Evolutionary conservation across 2,329 filamentous ascomycete genomes (phyloP), one percentile per base, ranked within the genome.

Genomic region (Colletotrichum melonis): DNA sequence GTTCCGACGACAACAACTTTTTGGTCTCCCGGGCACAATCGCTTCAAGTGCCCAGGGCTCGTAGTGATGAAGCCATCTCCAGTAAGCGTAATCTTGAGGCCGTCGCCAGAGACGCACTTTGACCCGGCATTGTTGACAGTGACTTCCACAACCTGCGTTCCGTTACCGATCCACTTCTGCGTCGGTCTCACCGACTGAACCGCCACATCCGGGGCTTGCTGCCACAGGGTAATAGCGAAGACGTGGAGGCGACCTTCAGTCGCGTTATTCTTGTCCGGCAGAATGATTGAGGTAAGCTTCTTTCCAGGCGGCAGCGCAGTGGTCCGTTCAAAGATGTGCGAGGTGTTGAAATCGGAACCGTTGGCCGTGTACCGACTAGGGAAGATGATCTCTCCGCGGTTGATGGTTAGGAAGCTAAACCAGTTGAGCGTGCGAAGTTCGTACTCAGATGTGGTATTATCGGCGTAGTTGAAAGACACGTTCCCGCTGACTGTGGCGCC

Each of bases 291-390:
- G 3, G 69, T 74, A 11, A 88, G 77, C 19, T 75, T 78, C 75
- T 85, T 86, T 1, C 80, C 80, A 0, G 80, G 77, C 8, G 81
- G 78, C 9, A 88, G 67, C 3, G 81, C 73, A 0, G 81, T 82
- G 1, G 83, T 84, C 49, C 82, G 82, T 77, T 88, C 85, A 63
- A 85, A 88, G 24, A 88, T 84, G 74, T 86, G 82, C 5, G 82
- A 81, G 3, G 79, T 81, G 74, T 86, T 86, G 74, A 81, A 83
- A 75, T 86, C 84, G 4, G 81, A 83, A 28, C 81, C 80, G 54
- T 82, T 80, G 3, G 76, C 46, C 0, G 84, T 86, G 75, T 81
- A 86, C 56, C 83, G 82, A 66, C 77, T 80, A 0, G 85, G 84
- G 65, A 84, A 83, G 28, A 86, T 80, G 67, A 88, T 80, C 67